Base-by-base conservation (phyloP, 1,139 yeast species). In the Saccharomyces hybrid region DNA sequence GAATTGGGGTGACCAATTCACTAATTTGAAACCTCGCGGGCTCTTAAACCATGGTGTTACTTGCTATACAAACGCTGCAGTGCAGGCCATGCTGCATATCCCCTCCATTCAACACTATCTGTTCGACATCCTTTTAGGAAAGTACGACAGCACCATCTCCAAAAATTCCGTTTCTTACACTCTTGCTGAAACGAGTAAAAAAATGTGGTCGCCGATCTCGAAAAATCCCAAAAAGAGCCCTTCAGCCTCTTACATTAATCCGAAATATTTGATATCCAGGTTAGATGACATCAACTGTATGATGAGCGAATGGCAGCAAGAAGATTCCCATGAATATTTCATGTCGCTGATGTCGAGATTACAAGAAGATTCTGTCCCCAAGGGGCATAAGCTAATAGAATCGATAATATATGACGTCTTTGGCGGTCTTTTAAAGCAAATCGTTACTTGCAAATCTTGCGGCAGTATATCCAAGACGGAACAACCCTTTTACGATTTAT, bases 271-370 rank as follows among this genome's bases (percentile, higher is more conserved):
- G 62, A 84, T 90, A 54, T 77, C 78, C 53, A 77, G 93, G 59
- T 74, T 91, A 55, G 88, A 81, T 52, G 96, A 89, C 63, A 89
- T 91, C 64, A 91, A 91, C 70, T 89, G 96, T 68, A 86, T 88
- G 95, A 89, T 91, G 96, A 84, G 90, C 46, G 93, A 85, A 68
- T 90, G 96, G 96, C 91, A 89, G 70, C 99, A 93, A 70, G 98
- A 93, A 71, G 99, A 93, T 70, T 87, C 97, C 0, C 99, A 93
- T 70, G 99, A 93, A 71, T 93, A 91, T 71, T 88, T 84, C 69
- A 90, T 91, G 97, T 87, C 96, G 16, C 75, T 91, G 58, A 78
- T 91, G 78, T 84, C 95, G 7, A 75, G 97, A 54, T 73, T 91
- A 56, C 98, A 91, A 71, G 97, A 91, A 69, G 97, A 91, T 68